Evolutionary conservation across 2,329 filamentous ascomycete species (phyloP).

Genomic region (Neurospora crassa): DNA sequence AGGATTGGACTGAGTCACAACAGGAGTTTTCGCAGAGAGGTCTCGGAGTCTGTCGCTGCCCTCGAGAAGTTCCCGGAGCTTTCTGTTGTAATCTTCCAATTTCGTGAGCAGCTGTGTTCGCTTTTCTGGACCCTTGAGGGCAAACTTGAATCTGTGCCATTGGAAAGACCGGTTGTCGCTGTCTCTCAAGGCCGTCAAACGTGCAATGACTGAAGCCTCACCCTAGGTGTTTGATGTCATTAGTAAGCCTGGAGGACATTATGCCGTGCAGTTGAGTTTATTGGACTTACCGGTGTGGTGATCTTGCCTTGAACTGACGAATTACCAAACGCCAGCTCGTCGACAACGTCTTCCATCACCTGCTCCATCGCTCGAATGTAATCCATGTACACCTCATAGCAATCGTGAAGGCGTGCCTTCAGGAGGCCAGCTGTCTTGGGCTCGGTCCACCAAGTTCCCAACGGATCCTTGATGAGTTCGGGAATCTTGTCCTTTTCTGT

Average conservation of each 20-base stretch:
- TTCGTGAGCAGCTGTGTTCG: conserved; percentile 16
- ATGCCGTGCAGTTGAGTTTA: too few species aligned
- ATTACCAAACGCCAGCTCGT: conserved; percentile 13
- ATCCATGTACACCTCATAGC: conserved; percentile 1
- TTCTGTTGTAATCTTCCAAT: conserved; percentile 15
- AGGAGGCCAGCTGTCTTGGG: not conserved
- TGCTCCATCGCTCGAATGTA: not conserved
- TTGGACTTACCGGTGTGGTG: conserved; percentile 8
- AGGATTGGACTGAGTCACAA: conserved; percentile 3
- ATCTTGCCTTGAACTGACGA: conserved; percentile 8
- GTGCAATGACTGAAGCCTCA: not conserved
- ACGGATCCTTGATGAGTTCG: not conserved
- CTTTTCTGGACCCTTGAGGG: conserved; percentile 10
- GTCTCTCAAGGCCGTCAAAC: not conserved
- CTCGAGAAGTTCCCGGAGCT: conserved; percentile 15
- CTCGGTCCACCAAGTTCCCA: not conserved
- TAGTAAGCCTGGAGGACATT: not conserved
- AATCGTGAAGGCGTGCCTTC: not conserved
- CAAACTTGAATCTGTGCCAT: conserved; percentile 17
- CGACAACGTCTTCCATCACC: not conserved
- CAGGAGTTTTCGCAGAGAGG: not conserved
- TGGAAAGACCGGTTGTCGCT: conserved; percentile 6
- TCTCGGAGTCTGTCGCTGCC: conserved; percentile 10
- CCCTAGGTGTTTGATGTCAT: not conserved
- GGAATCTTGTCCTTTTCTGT: not conserved